These are phyloP conservation scores for Teratosphaeriaceae sp. DNA, from an alignment of 2,329 filamentous ascomycete species.

Conservation along the genomic window DNA sequence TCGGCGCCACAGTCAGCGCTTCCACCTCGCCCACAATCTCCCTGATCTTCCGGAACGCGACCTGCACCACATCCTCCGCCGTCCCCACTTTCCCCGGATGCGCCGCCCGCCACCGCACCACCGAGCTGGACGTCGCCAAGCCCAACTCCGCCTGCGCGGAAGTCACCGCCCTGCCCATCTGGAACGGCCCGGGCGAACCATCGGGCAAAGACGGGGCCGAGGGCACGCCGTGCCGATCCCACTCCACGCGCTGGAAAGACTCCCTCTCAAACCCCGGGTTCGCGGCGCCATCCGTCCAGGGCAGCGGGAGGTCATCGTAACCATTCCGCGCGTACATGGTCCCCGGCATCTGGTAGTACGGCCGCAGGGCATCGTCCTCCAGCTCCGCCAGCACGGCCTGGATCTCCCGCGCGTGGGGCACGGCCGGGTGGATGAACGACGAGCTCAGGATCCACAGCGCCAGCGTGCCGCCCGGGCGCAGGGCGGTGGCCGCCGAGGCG, in stretches of 20 bases:
- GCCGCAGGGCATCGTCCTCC: conserved; percentile 31
- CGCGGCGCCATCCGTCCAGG: conserved; percentile 40
- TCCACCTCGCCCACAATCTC: too few species aligned
- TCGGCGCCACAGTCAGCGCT: too few species aligned
- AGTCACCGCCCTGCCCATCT: conserved; percentile 18
- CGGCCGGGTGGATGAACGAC: conserved; percentile 25
- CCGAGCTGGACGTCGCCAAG: conserved; percentile 34
- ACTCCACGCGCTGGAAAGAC: conserved; percentile 38
- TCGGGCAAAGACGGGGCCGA: conserved; percentile 11
- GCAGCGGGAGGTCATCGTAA: conserved; percentile 42
- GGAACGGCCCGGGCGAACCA: conserved; percentile 12
- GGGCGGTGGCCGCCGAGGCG: conserved; percentile 37
- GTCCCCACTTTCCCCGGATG: conserved; percentile 37
- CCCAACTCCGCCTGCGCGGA: conserved; percentile 31
- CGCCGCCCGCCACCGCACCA: conserved; percentile 41
- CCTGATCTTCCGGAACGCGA: too few species aligned
- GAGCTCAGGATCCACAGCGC: conserved; percentile 43
- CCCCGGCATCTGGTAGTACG: conserved; percentile 36
- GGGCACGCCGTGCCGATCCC: conserved; percentile 30
- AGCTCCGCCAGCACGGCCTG: conserved; percentile 37
- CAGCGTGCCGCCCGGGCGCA: conserved; percentile 50
- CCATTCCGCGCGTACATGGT: conserved; percentile 36
- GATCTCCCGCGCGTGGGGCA: conserved; percentile 37
- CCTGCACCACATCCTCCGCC: conserved; percentile 32
- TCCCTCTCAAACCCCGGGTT: conserved; percentile 34